These are phyloP conservation scores for Termitomyces heimii DNA, from an alignment of 768 basidiomycete species.

Conservation along the genomic window DNA sequence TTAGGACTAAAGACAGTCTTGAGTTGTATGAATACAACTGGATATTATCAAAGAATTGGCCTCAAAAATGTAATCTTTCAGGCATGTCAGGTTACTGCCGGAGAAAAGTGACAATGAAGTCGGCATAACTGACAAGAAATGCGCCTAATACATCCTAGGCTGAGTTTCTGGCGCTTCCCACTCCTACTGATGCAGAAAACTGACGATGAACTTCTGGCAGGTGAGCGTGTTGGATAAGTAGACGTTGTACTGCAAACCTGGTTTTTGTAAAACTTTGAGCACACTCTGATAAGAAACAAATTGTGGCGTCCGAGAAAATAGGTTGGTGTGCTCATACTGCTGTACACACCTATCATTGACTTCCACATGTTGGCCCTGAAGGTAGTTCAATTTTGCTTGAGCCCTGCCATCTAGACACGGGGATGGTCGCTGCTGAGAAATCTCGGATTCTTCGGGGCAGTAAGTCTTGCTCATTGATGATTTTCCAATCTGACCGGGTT, in stretches of 20 bases:
- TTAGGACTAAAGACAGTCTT: not conserved
- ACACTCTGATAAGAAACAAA: not conserved
- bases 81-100: not conserved
- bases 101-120: not conserved
- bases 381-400: not conserved
- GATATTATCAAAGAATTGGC: not conserved
- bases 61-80: not conserved
- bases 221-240: not conserved
- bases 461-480: not conserved
- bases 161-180: not conserved
- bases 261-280: not conserved
- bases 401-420: not conserved
- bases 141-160: not conserved
- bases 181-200: not conserved
- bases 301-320: not conserved
- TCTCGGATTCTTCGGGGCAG: not conserved
- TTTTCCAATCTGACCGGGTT: not conserved
- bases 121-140: not conserved
- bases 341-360: not conserved
- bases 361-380: not conserved
- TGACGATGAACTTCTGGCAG: not conserved
- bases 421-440: no score
- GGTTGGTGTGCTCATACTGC: not conserved
- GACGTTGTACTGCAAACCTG: not conserved
- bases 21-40: not conserved